Evolutionary conservation across 1,139 yeast species (phyloP).

Genomic region (Protomyces arabidopsidicola): DNA sequence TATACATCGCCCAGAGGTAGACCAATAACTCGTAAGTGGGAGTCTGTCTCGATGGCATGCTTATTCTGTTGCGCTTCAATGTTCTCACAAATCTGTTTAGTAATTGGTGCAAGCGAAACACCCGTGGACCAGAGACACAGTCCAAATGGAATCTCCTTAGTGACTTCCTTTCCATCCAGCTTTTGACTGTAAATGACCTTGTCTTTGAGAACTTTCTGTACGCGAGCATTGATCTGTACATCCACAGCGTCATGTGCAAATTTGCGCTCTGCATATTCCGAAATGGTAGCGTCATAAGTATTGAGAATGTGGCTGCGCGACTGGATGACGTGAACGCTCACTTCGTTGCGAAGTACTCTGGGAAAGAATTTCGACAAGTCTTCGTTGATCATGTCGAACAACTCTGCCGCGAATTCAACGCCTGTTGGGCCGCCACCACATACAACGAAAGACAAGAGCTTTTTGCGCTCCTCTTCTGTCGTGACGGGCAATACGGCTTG

Average conservation of each 20-base stretch:
- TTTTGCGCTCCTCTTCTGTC: constrained; percentile 55
- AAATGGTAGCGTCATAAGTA: constrained; percentile 58
- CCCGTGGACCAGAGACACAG: constrained; percentile 67
- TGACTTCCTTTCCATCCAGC: constrained; percentile 44
- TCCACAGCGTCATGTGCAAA: constrained; percentile 57
- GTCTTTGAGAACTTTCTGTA: constrained; percentile 51
- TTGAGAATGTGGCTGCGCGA: constrained; percentile 60
- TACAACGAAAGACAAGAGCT: constrained; percentile 55
- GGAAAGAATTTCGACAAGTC: constrained; percentile 52
- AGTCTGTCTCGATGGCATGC: constrained; percentile 62
- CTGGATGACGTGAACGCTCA: constrained; percentile 60
- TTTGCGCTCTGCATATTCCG: constrained; percentile 57
- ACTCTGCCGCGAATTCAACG: constrained; percentile 69
- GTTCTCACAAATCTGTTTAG: constrained; percentile 47
- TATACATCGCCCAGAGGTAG: constrained; percentile 59
- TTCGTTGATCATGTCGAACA: constrained; percentile 89
- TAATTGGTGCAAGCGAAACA: constrained; percentile 56
- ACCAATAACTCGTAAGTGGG: constrained; percentile 60
- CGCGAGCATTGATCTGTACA: constrained; percentile 57
- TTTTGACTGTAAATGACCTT: constrained; percentile 52
- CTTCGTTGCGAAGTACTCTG: constrained; percentile 52
- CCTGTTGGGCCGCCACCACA: constrained; percentile 75
- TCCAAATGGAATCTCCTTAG: constrained; percentile 55
- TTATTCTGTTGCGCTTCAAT: constrained; percentile 50
- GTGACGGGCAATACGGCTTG: constrained; percentile 31